phyloP scores from a whole-genome alignment of 768 basidiomycete species.

The Dictyophora rubrovolvata region DNA sequence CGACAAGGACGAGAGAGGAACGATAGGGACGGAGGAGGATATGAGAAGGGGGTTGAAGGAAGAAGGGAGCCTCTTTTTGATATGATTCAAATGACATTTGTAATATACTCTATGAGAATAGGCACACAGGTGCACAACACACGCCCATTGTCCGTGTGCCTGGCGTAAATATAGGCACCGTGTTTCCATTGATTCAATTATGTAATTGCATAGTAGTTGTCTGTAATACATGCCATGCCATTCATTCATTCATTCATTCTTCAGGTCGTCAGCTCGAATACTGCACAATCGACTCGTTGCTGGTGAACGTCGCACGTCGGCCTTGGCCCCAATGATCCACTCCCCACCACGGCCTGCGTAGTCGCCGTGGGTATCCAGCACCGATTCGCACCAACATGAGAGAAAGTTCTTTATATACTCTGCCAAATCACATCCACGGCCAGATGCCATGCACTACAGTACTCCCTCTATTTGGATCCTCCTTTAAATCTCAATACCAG shows the following conservation, averaged over 20 bases:
- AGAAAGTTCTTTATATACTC: neutral
- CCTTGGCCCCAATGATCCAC: too few species aligned
- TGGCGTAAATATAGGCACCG: neutral
- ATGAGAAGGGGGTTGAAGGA: neutral
- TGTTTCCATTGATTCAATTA: too few species aligned
- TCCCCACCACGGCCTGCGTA: too few species aligned
- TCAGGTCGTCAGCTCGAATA: too few species aligned
- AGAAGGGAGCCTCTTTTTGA: neutral
- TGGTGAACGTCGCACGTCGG: too few species aligned
- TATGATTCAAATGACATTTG: neutral
- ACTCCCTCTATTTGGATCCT: too few species aligned
- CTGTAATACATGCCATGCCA: too few species aligned
- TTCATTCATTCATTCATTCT: too few species aligned
- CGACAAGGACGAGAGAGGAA: neutral
- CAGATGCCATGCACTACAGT: too few species aligned
- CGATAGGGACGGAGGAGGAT: neutral
- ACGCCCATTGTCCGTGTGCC: neutral
- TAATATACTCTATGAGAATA: neutral
- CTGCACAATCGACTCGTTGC: too few species aligned
- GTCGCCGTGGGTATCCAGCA: neutral
- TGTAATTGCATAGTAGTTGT: too few species aligned
- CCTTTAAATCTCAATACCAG: too few species aligned
- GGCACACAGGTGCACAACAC: neutral
- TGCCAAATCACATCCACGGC: neutral
- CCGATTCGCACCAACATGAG: neutral